These are phyloP conservation scores for Verticillium dahliae DNA, from an alignment of 2,329 filamentous ascomycete genomes.

Conservation along the genomic window DNA sequence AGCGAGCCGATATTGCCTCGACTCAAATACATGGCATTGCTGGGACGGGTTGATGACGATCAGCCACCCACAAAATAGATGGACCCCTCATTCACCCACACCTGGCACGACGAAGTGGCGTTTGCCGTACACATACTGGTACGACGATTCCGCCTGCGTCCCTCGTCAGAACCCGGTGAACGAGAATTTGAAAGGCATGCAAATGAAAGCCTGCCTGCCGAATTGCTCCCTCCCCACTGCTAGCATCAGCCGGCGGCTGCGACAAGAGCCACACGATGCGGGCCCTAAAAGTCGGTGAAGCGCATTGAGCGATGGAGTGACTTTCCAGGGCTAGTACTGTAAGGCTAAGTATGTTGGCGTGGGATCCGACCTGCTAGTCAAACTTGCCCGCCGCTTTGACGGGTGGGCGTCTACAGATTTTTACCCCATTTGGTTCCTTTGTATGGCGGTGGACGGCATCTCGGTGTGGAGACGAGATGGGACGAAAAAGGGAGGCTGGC, in stretches of 20 bases:
- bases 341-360: not conserved
- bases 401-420: not conserved
- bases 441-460: not conserved
- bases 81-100: not conserved
- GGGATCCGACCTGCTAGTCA: not conserved
- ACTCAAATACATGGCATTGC: not conserved
- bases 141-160: not conserved
- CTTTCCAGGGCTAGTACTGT: not conserved
- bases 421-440: not conserved
- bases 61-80: not conserved
- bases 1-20: not conserved
- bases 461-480: not conserved
- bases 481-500: not conserved
- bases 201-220: not conserved
- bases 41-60: not conserved
- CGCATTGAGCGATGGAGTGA: not conserved
- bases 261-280: conserved; percentile 9
- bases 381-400: not conserved
- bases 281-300: conserved; percentile 15
- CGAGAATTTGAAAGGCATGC: not conserved
- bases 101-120: not conserved
- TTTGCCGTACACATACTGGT: not conserved
- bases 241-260: not conserved
- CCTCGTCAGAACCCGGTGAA: not conserved
- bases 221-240: not conserved